These are phyloP conservation scores for Malus hybrid DNA, from an alignment of 331 rosid genomes.

Conservation along the genomic window DNA sequence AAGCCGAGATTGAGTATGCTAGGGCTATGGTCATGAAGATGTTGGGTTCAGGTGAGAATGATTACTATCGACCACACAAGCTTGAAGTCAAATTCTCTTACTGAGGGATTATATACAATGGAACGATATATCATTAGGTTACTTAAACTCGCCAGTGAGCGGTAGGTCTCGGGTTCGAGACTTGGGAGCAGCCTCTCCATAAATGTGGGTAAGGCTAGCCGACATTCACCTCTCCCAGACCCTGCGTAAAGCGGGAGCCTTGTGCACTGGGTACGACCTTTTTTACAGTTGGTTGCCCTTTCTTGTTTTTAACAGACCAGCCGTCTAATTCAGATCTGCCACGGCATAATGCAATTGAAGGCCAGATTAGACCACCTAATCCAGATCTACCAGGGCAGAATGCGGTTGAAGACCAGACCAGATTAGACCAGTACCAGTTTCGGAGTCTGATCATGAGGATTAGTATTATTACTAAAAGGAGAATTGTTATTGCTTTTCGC, in stretches of 20 bases:
- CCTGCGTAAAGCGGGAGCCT: no score
- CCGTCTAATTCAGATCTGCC: conserved; percentile 25
- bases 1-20: conserved; percentile 52
- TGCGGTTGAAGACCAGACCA: conserved; percentile 33
- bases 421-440: conserved; percentile 9
- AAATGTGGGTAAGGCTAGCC: no score
- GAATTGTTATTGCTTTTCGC: background rate
- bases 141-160: background rate
- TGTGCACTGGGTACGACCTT: no score
- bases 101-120: background rate
- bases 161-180: no score
- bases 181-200: no score
- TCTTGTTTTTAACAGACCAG: conserved; percentile 22
- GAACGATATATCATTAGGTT: background rate
- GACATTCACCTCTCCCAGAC: no score
- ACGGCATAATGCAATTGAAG: conserved; percentile 32
- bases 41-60: conserved; percentile 58
- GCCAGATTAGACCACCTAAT: conserved; percentile 21
- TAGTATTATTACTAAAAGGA: background rate
- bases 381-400: conserved; percentile 19
- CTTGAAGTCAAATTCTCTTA: background rate
- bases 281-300: background rate
- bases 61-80: background rate
- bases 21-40: conserved; percentile 34
- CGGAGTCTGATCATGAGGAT: conserved; percentile 32